Percentiles rank a stretch among this genome's conserved stretches.
Conservation (phyloP, 345 rosid species). For the Microcos paniculata region DNA sequence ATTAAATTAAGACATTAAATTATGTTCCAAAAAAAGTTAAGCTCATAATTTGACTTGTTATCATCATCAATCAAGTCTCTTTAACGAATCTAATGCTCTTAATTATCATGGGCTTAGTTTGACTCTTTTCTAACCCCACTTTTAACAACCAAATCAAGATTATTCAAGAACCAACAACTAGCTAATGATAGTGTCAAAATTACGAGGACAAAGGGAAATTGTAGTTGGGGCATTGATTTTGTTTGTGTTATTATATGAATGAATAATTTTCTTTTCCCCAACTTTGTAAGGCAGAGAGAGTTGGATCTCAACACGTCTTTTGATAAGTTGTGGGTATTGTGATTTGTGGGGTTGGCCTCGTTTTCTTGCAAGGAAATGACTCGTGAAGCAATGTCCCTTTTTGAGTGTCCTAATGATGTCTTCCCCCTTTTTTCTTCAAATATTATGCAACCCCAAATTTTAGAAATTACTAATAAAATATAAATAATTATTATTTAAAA, state of each 20-base stretch:
- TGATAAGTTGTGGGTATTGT: slow-evolving; percentile 17
- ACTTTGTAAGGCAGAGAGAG: not conserved
- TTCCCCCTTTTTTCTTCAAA: not conserved
- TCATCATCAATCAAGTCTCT: not conserved
- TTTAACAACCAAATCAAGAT: not conserved
- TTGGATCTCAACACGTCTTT: slow-evolving; percentile 23
- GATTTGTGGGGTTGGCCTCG: slow-evolving; percentile 25
- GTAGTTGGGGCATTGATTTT: not conserved
- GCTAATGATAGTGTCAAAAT: too few relatives aligned
- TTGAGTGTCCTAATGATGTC: slow-evolving; percentile 15
- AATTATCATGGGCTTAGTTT: not conserved
- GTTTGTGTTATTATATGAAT: not conserved
- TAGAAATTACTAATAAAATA: not conserved
- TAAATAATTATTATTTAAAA: not conserved
- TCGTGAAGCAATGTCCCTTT: slow-evolving; percentile 21
- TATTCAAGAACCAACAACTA: too few relatives aligned
- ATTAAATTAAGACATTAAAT: too few relatives aligned
- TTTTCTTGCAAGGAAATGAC: slow-evolving; percentile 25
- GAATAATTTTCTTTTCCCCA: not conserved
- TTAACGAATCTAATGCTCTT: not conserved
- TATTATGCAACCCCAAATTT: not conserved
- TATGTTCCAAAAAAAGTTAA: too few relatives aligned
- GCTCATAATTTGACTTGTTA: not conserved
- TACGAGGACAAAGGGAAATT: not conserved
- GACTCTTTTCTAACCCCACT: not conserved